Evolutionary conservation across 169 alveolate genomes (phyloP).

Genomic region (Plasmodium gonderi): DNA sequence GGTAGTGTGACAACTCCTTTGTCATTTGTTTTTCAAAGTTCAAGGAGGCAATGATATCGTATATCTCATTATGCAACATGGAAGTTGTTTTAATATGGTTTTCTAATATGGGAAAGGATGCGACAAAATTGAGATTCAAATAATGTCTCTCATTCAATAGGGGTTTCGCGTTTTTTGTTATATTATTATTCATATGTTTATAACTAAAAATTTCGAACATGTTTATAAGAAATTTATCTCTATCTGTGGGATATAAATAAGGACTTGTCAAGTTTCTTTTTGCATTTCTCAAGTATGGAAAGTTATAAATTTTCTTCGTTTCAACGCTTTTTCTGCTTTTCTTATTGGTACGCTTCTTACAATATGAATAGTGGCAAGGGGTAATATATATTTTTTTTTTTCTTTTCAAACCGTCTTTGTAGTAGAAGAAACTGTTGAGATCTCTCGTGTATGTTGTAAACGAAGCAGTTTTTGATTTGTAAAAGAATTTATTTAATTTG

Average conservation of each 20-base stretch:
- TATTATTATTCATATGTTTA: conserved; percentile 12
- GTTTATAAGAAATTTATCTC: background rate
- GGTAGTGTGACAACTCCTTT: conserved; percentile 54
- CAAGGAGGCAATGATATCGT: conserved; percentile 20
- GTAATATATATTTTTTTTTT: too few relatives aligned
- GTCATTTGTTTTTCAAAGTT: background rate
- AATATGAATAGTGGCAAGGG: too few relatives aligned
- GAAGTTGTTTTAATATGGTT: conserved; percentile 18
- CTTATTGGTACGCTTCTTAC: too few relatives aligned
- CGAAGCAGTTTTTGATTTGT: too few relatives aligned
- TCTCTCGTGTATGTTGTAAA: too few relatives aligned
- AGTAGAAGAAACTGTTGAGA: too few relatives aligned
- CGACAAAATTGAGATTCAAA: conserved; percentile 14
- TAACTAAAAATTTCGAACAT: conserved; percentile 24
- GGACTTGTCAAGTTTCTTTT: background rate
- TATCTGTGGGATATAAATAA: background rate
- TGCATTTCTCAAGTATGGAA: background rate
- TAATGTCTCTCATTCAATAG: background rate
- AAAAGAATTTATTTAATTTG: too few relatives aligned
- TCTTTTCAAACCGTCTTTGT: too few relatives aligned
- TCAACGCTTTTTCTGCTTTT: too few relatives aligned
- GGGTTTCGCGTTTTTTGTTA: background rate
- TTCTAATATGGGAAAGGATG: conserved; percentile 18
- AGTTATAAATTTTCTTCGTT: background rate
- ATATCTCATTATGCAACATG: conserved; percentile 30